phyloP scores from a whole-genome alignment of 1,139 yeast species.

The Arxiozyma telluris region DNA sequence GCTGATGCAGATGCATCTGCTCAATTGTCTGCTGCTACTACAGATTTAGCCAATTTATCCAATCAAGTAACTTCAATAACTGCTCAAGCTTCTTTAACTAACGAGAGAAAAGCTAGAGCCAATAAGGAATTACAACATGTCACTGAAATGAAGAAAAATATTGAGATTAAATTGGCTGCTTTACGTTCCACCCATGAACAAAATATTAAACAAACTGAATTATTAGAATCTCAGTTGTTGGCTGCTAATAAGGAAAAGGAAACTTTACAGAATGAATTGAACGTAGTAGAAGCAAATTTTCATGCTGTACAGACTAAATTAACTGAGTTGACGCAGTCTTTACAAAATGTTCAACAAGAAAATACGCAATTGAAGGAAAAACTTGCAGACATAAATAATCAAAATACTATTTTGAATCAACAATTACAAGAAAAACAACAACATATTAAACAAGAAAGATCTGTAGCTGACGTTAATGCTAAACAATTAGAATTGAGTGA shows the following conservation, averaged over 20 bases:
- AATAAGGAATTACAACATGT: constrained; percentile 64
- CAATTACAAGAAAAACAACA: constrained; percentile 44
- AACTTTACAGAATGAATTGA: constrained; percentile 63
- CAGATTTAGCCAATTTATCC: constrained; percentile 79
- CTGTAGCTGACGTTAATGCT: constrained; percentile 54
- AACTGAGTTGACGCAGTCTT: constrained; percentile 49
- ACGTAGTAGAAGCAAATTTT: constrained; percentile 72
- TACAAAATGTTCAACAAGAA: constrained; percentile 59
- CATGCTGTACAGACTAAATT: constrained; percentile 64
- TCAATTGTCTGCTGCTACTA: constrained; percentile 66
- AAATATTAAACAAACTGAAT: constrained; percentile 67
- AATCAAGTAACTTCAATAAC: constrained; percentile 76
- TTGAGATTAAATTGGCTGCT: constrained; percentile 57
- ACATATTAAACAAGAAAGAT: constrained; percentile 53
- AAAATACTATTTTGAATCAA: constrained; percentile 48
- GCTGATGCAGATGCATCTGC: constrained; percentile 55
- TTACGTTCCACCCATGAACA: constrained; percentile 66
- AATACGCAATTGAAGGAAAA: constrained; percentile 59
- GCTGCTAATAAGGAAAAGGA: constrained; percentile 62
- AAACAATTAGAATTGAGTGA: constrained; percentile 60
- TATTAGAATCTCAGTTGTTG: constrained; percentile 53
- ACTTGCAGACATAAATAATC: constrained; percentile 58
- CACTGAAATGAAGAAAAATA: constrained; percentile 56
- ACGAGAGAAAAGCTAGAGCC: constrained; percentile 63
- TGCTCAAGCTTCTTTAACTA: constrained; percentile 60